These are phyloP conservation scores for Colletotrichum sp. DNA, from an alignment of 2,329 filamentous ascomycete species.

Conservation along the genomic window DNA sequence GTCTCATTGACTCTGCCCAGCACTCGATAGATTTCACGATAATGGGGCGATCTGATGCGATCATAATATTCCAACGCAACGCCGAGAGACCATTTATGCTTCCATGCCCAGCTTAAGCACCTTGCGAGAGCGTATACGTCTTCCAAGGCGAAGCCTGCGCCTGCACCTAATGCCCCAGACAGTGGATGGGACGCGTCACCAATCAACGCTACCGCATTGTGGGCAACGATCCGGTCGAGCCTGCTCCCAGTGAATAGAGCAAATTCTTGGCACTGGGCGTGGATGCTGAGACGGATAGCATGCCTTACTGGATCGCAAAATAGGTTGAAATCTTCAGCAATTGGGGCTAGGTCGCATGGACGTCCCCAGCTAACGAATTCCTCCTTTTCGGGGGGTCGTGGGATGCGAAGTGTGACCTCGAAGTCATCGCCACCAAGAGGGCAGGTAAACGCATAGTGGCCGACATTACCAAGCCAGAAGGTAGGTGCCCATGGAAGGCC, in stretches of 20 bases:
- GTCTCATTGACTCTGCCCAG: background rate
- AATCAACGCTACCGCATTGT: background rate
- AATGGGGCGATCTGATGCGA: background rate
- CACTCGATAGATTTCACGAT: background rate
- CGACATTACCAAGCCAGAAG: constrained; percentile 29
- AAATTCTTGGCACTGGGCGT: background rate
- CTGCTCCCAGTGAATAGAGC: background rate
- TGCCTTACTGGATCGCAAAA: background rate
- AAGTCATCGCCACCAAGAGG: constrained; percentile 36
- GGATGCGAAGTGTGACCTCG: constrained; percentile 32
- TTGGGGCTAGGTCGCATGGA: background rate
- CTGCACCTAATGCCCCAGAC: background rate
- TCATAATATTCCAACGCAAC: background rate
- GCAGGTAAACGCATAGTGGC: constrained; percentile 35
- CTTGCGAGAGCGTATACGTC: background rate
- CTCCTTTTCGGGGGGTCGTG: constrained; percentile 22
- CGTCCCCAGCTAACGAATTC: constrained; percentile 32
- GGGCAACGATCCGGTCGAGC: background rate
- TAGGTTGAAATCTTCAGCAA: background rate
- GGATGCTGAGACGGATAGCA: background rate
- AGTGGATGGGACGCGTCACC: background rate
- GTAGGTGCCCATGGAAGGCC: background rate
- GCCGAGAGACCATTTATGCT: background rate
- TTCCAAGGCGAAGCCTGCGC: background rate
- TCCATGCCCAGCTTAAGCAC: background rate